These are phyloP conservation scores for Phialocephala sp. DNA, from an alignment of 2,329 filamentous ascomycete genomes.

Conservation along the genomic window DNA sequence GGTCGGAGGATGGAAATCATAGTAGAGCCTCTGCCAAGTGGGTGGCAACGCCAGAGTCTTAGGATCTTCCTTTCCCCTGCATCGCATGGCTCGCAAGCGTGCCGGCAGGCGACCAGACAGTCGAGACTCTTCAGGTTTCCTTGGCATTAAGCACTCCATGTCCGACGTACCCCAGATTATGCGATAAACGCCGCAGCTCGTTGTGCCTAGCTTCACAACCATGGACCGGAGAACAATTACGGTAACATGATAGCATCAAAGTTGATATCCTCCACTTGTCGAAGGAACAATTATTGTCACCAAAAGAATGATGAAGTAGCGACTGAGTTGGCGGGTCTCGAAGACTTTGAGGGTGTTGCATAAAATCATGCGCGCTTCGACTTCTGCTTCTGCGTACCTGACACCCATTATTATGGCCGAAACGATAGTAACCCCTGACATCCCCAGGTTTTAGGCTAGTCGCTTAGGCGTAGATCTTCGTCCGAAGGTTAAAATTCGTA, in stretches of 20 bases:
- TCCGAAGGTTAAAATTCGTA: conserved; percentile 5
- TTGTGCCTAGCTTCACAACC: background rate
- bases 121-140: conserved; percentile 11
- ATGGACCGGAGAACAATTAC: no score
- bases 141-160: conserved; percentile 5
- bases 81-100: background rate
- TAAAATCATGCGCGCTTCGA: conserved; percentile 11
- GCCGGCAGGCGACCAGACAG: background rate
- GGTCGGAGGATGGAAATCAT: conserved; percentile 1
- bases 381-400: conserved; percentile 9
- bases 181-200: background rate
- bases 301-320: no score
- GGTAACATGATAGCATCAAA: background rate
- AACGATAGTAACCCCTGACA: conserved; percentile 8
- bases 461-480: conserved; percentile 9
- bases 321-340: background rate
- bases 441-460: conserved; percentile 1
- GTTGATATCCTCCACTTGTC: background rate
- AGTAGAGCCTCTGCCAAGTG: background rate
- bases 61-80: background rate
- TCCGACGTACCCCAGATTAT: background rate
- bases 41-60: background rate
- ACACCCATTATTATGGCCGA: conserved; percentile 5
- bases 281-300: background rate
- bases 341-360: background rate